Evolutionary conservation across 73 alveolate genomes (phyloP), one percentile per base, ranked within the genome.

Genomic region (Blepharisma stoltei): DNA sequence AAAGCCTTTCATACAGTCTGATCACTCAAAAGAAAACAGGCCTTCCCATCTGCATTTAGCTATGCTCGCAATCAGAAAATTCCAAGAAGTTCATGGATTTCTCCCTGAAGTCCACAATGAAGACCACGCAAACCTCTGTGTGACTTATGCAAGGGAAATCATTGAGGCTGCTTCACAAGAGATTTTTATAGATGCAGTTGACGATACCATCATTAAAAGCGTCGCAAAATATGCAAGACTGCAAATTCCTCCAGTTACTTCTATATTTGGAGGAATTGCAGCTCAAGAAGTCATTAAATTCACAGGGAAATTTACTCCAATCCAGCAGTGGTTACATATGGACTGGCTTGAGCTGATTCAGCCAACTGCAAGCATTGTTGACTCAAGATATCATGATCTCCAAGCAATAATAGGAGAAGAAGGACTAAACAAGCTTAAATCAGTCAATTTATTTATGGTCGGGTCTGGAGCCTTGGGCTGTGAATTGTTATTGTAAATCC

Each of bases 381-480:
- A 81, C 94, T 95, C 99, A 99, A 99, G 53, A 91, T 45, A 70
- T 18, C 46, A 94, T 86, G 99, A 96, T 67, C 92, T 94, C 81
- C 93, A 92, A 66, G 88, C 93, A 6, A 87, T 96, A 38, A 94
- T 91, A 54, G 99, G 99, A 80, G 86, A 89, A 76, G 97, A 96
- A 83, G 80, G 89, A 32, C 88, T 85, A 78, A 67, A 90, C 52
- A 84, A 86, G 87, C 55, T 73, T 21, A 14, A n/a, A 20, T 11
- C 18, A 11, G 37, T 71, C 0, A n/a, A 60, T 11, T 14, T 21
- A 25, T 60, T 78, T 54, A 48, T 95, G 95, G 97, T 94, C 37
- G 99, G 98, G n/a, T 98, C 98, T 48, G 99, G 99, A 25, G 98
- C 99, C 45, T 82, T 93, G 7, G 99, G 99, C 21, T 95, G 98